Evolutionary conservation across 768 basidiomycete species (phyloP), one percentile per base, ranked within the genome.

Genomic region (Amanita molliuscula): DNA sequence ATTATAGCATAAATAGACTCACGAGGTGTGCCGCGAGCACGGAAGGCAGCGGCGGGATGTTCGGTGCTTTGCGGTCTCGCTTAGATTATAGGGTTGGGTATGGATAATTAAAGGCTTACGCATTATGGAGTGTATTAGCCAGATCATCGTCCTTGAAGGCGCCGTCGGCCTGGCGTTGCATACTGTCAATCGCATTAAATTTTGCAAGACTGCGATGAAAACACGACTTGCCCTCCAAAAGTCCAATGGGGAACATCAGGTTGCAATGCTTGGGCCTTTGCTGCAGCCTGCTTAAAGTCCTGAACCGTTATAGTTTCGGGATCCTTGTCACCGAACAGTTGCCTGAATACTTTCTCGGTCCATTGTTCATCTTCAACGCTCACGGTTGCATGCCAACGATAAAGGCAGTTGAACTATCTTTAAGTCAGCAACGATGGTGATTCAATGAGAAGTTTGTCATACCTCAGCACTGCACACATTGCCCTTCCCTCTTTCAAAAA

Each of bases 391-490:
- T 92, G 89, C 89, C 89, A 73, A 16, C 85, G 77, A 63, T 91
- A 91, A 49, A 91, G 66, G 57, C 84, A 84, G 57, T 91, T 91
- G 70, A 91, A 91, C 83, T 87, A 34, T 8, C 42, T 46, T 56
- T 29, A 34, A 38, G 18, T 49, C 15, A 36, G 34, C 26, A 40
- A 42, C 11, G 34, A 26, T n/a, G 11, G 15, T 16, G 10, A 18
- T 25, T 16, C 16, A 4, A 33, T 3, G 10, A n/a, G 40, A 15
- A 8, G 6, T 26, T 2, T 11, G 34, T 59, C 66, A 33, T 53
- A 84, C 85, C 73, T 92, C 88, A 26, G 88, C 84, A 63, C 86
- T 88, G 63, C 82, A 84, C 11, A 78, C 77, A 59, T 92, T 91
- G 2, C 89, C 88, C 44, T 79, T 78, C 4, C 88, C 89, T 52